A percentile compares a stretch with the other conserved stretches of the same genome.
These are phyloP conservation scores for Geranium rotundifolium DNA, from an alignment of 345 rosid genomes.

Conservation along the genomic window DNA sequence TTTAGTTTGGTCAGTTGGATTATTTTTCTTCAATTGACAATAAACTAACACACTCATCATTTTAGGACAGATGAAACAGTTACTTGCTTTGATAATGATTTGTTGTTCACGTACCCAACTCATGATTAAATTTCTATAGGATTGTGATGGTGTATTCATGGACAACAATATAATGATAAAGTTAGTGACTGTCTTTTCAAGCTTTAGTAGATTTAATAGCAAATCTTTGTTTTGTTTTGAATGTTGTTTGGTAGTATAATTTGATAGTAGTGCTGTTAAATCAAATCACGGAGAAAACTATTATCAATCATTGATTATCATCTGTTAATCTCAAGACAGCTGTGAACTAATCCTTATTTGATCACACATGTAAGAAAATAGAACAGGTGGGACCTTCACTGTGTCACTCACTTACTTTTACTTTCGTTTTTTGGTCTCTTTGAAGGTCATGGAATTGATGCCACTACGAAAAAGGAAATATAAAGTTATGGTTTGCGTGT, in stretches of 20 bases:
- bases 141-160: neutral
- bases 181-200: neutral
- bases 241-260: conserved; percentile 1
- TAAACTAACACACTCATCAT: too few relatives aligned
- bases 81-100: too few relatives aligned
- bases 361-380: too few relatives aligned
- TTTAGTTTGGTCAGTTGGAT: too few relatives aligned
- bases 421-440: too few relatives aligned
- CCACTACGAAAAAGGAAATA: conserved; percentile 8
- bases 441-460: conserved; percentile 1
- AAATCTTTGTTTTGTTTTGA: conserved; percentile 15
- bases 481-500: conserved; percentile 17
- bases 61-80: too few relatives aligned
- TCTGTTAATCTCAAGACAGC: neutral
- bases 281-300: conserved; percentile 12
- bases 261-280: conserved; percentile 11
- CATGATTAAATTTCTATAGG: too few relatives aligned
- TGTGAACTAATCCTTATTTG: neutral
- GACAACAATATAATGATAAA: neutral
- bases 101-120: too few relatives aligned
- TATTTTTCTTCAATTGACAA: too few relatives aligned
- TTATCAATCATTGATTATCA: neutral
- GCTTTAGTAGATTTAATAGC: neutral
- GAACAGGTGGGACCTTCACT: neutral
- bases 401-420: too few relatives aligned